Conservation (phyloP, 176 grass and related monocot genomes). For the Oryza punctata region DNA sequence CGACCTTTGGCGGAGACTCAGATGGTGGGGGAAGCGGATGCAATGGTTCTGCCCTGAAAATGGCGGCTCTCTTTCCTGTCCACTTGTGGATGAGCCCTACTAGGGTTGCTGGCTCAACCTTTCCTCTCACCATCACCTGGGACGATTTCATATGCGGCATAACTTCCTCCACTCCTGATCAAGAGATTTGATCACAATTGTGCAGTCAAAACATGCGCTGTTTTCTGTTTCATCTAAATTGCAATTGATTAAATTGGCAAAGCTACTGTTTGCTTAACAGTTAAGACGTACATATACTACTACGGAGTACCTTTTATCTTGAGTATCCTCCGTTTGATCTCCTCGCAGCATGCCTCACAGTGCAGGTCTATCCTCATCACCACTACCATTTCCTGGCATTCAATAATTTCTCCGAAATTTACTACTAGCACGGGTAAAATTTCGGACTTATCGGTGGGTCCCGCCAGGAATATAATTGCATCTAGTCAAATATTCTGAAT, state of each 20-base stretch:
- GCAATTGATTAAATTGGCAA: neutral
- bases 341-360: constrained; percentile 70
- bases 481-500: too few relatives aligned
- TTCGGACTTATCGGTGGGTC: too few relatives aligned
- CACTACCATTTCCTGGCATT: constrained; percentile 39
- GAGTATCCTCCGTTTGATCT: constrained; percentile 65
- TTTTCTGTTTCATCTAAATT: neutral
- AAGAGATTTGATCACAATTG: neutral
- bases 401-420: neutral
- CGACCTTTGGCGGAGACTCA: neutral
- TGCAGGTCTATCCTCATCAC: constrained; percentile 69
- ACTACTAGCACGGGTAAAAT: neutral
- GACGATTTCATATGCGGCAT: constrained; percentile 44
- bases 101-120: constrained; percentile 47
- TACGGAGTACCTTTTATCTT: constrained; percentile 54
- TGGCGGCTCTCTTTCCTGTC: constrained; percentile 45
- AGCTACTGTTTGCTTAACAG: neutral
- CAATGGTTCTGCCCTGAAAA: constrained; percentile 39
- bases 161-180: constrained; percentile 53
- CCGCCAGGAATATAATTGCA: too few relatives aligned
- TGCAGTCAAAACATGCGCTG: neutral
- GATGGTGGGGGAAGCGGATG: neutral
- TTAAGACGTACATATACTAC: too few relatives aligned
- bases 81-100: constrained; percentile 44
- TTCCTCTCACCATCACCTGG: constrained; percentile 45